Conservation (phyloP, 495 filamentous ascomycete genomes). For the Cairneyella variabilis region DNA sequence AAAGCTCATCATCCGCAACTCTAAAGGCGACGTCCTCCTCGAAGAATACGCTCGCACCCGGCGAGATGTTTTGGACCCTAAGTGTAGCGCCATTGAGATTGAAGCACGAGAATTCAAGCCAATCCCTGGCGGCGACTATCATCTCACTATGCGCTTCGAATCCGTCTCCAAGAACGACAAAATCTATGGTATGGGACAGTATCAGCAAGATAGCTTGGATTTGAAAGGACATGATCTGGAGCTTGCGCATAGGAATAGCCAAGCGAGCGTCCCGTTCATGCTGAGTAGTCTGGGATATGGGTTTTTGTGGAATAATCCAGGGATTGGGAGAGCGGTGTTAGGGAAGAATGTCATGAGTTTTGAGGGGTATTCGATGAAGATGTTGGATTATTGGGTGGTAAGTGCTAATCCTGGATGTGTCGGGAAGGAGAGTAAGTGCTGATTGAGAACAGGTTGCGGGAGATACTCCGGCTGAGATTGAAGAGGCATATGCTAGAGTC, state of each 20-base stretch:
- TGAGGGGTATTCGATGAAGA: slow-evolving; percentile 48
- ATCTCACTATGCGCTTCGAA: slow-evolving; percentile 51
- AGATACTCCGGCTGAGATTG: slow-evolving; percentile 48
- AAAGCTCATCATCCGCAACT: slow-evolving; percentile 48
- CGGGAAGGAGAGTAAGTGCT: too few species aligned
- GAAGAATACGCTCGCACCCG: slow-evolving; percentile 57
- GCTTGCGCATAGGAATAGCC: slow-evolving; percentile 58
- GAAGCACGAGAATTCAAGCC: slow-evolving; percentile 53
- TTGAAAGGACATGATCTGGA: slow-evolving; percentile 54
- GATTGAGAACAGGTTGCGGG: too few species aligned
- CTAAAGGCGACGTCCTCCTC: slow-evolving; percentile 38
- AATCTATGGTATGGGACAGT: slow-evolving; percentile 61
- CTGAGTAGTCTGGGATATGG: slow-evolving; percentile 53
- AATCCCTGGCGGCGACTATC: slow-evolving; percentile 44
- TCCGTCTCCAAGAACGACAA: slow-evolving; percentile 46
- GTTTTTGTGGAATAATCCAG: slow-evolving; percentile 57
- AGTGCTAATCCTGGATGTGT: too few species aligned
- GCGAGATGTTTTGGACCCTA: slow-evolving; percentile 45
- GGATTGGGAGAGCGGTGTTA: slow-evolving; percentile 50
- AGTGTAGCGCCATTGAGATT: slow-evolving; percentile 49
- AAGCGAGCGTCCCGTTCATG: slow-evolving; percentile 54
- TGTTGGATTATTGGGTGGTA: slow-evolving; percentile 58
- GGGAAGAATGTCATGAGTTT: slow-evolving; percentile 57
- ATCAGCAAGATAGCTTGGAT: slow-evolving; percentile 53
- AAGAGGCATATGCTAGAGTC: slow-evolving; percentile 44